A percentile compares a stretch with the other conserved stretches of the same genome.
Conservation (phyloP, 2,329 filamentous ascomycete genomes). For the Ploettnerulaceae sp. region DNA sequence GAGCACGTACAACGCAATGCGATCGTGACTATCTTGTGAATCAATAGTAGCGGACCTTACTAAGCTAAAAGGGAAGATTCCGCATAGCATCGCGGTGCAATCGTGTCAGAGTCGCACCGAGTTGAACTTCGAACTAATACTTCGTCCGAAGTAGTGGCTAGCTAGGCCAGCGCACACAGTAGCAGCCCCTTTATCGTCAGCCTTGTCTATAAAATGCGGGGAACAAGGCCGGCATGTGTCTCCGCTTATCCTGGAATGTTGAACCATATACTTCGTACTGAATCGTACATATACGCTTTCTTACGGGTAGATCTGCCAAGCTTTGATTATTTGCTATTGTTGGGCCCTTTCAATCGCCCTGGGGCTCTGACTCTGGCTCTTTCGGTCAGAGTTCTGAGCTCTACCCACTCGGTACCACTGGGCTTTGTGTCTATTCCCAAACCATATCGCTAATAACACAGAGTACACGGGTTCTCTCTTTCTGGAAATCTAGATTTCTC, state of each 20-base stretch:
- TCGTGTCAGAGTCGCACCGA: constrained; percentile 5
- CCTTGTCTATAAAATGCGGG: constrained; percentile 1
- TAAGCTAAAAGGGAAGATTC: neutral
- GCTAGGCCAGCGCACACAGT: neutral
- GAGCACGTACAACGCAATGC: neutral
- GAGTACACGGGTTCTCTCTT: too few relatives aligned
- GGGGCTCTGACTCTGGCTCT: too few relatives aligned
- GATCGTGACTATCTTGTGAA: constrained; percentile 10
- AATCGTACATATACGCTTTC: too few relatives aligned
- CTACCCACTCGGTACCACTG: too few relatives aligned
- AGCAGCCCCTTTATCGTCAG: neutral
- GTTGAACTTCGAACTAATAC: too few relatives aligned
- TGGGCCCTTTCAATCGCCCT: too few relatives aligned
- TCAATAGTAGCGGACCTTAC: constrained; percentile 11
- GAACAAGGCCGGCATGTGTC: constrained; percentile 2
- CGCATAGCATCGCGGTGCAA: neutral
- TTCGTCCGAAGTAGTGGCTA: constrained; percentile 1
- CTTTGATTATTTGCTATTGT: too few relatives aligned
- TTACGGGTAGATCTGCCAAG: too few relatives aligned
- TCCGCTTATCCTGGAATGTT: neutral
- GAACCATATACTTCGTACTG: neutral
- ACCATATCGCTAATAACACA: too few relatives aligned
- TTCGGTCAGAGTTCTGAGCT: too few relatives aligned
- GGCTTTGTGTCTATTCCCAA: too few relatives aligned
- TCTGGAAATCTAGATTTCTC: too few relatives aligned